A percentile compares a stretch with the other conserved stretches of the same genome.
Evolutionary conservation across 768 basidiomycete species (phyloP).

Genomic region (Coprinopsis marcescibilis): DNA sequence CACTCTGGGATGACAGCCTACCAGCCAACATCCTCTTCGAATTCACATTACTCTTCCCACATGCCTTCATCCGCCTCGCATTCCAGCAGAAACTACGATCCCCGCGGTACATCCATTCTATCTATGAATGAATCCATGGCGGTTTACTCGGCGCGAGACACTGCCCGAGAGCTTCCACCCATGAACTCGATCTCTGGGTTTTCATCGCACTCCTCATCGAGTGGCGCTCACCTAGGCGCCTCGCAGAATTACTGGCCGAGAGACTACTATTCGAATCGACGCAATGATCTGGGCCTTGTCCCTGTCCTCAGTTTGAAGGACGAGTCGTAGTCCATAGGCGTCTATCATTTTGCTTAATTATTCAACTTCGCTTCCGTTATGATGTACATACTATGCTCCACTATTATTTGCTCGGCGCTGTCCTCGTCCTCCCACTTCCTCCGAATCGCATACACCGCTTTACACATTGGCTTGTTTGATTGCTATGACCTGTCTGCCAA

Average conservation of each 20-base stretch:
- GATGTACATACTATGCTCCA: no score
- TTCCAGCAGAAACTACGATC: conserved; percentile 9
- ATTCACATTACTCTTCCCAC: conserved; percentile 6
- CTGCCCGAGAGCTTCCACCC: conserved; percentile 19
- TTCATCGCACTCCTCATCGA: conserved; percentile 18
- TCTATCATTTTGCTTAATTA: no score
- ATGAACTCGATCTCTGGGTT: conserved; percentile 23
- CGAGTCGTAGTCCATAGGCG: neutral
- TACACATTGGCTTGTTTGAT: no score
- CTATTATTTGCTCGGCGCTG: no score
- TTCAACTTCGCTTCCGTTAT: no score
- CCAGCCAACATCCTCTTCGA: conserved; percentile 7
- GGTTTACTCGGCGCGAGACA: conserved; percentile 21
- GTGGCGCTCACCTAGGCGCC: conserved; percentile 13
- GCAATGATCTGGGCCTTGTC: conserved; percentile 1
- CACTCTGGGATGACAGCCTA: conserved; percentile 10
- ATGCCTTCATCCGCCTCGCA: conserved; percentile 9
- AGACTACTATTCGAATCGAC: neutral
- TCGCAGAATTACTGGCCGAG: conserved; percentile 7
- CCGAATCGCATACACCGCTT: no score
- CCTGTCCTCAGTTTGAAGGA: neutral
- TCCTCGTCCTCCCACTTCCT: no score
- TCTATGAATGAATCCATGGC: conserved; percentile 11
- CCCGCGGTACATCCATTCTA: conserved; percentile 7
- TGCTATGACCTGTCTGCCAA: no score